Evolutionary conservation across 2,329 filamentous ascomycete genomes (phyloP).

Genomic region (Clonostachys rhizophaga): DNA sequence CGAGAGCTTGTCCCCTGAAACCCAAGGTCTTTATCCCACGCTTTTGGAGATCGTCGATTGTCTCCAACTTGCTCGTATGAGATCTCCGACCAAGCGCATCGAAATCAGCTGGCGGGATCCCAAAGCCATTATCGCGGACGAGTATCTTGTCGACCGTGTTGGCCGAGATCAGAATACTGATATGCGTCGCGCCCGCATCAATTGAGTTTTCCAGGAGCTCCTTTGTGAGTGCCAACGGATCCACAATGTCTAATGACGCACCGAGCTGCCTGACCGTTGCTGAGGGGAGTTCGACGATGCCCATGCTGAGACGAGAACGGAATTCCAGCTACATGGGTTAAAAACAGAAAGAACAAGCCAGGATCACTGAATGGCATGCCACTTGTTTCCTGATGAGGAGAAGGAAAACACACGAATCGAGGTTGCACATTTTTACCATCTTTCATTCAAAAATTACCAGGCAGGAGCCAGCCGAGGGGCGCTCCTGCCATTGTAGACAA

Average conservation of each 20-base stretch:
- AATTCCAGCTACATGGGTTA: too few relatives aligned
- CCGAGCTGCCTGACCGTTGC: constrained; percentile 51
- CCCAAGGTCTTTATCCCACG: constrained; percentile 60
- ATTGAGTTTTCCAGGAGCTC: constrained; percentile 76
- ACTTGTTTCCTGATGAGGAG: too few relatives aligned
- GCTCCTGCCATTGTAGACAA: too few relatives aligned
- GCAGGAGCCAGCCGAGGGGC: too few relatives aligned
- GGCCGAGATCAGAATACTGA: constrained; percentile 59
- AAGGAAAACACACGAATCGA: too few relatives aligned
- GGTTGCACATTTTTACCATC: too few relatives aligned
- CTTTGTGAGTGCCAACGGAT: constrained; percentile 61
- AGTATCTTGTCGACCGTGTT: constrained; percentile 67
- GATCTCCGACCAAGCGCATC: constrained; percentile 57
- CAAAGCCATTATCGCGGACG: constrained; percentile 69
- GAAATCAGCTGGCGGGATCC: constrained; percentile 61
- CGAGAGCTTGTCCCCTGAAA: constrained; percentile 71
- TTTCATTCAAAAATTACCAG: too few relatives aligned
- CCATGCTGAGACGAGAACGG: constrained; percentile 24
- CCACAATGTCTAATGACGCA: constrained; percentile 54
- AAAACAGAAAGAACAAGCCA: too few relatives aligned
- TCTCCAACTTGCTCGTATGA: constrained; percentile 68
- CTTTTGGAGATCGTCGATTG: constrained; percentile 55
- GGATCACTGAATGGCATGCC: too few relatives aligned
- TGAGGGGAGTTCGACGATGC: constrained; percentile 43
- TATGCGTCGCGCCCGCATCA: constrained; percentile 62